phyloP scores from a whole-genome alignment of 345 rosid species.

The Raphanus raphanistrum region DNA sequence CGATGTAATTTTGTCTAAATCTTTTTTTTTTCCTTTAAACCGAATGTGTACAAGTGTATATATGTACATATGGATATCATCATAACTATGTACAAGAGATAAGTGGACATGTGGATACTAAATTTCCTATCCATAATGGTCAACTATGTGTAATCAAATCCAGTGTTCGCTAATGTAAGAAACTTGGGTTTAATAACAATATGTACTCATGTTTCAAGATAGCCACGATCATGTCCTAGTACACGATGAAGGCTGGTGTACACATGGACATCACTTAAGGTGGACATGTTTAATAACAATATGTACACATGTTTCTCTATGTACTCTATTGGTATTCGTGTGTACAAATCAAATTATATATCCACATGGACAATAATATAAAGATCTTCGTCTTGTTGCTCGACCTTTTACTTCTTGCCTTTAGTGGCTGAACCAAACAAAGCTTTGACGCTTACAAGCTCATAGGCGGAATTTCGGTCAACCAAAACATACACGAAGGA shows the following conservation, averaged over 20 bases:
- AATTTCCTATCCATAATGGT: not conserved
- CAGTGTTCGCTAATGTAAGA: not conserved
- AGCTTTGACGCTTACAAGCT: not conserved
- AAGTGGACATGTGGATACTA: not conserved
- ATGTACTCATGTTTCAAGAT: not conserved
- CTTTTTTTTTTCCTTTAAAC: no score
- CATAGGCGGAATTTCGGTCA: slow-evolving; percentile 74
- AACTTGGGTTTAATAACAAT: not conserved
- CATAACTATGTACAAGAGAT: not conserved
- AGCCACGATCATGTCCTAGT: not conserved
- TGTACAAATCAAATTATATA: no score
- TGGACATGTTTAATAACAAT: not conserved
- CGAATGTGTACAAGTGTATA: no score
- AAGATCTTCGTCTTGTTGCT: no score
- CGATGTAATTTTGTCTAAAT: no score
- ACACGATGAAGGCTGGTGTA: not conserved
- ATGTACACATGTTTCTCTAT: no score
- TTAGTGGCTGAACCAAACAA: no score
- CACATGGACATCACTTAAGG: not conserved
- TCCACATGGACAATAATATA: no score
- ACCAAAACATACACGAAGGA: not conserved
- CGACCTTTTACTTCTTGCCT: no score
- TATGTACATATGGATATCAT: not conserved
- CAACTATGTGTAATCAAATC: not conserved
- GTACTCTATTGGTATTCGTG: no score